Evolutionary conservation across 2,329 filamentous ascomycete species (phyloP).

Genomic region (Dendrostoma leiphaemia): DNA sequence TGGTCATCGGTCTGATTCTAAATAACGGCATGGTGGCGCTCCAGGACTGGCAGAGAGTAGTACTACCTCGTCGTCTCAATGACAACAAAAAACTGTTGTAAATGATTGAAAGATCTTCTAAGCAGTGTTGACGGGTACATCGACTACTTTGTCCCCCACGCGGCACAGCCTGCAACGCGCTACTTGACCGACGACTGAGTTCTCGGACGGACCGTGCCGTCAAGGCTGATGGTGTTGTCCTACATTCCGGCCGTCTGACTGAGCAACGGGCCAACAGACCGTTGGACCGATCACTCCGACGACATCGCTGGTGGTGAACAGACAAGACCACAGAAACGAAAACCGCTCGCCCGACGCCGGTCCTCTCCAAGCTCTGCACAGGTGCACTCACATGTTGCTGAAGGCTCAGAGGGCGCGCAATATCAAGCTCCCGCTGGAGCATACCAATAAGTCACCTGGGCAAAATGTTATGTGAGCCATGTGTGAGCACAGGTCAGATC

Average conservation of each 20-base stretch:
- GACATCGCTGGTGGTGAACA: not conserved
- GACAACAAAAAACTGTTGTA: no score
- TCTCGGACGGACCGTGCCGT: not conserved
- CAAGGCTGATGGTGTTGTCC: not conserved
- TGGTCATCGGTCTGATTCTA: not conserved
- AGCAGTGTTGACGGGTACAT: no score
- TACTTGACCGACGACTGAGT: no score
- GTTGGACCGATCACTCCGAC: not conserved
- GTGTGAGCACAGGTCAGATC: not conserved
- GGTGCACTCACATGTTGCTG: not conserved
- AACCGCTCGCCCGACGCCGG: not conserved
- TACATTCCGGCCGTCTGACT: no score
- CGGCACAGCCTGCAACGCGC: no score
- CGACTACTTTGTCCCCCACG: no score
- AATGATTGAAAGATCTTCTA: no score
- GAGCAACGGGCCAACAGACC: not conserved
- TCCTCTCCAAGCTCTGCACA: not conserved
- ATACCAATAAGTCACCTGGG: not conserved
- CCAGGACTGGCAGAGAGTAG: not conserved
- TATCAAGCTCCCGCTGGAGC: not conserved
- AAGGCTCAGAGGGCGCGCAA: not conserved
- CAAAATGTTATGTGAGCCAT: not conserved
- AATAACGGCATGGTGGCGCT: not conserved
- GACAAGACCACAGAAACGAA: not conserved
- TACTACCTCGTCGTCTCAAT: not conserved